Conservation (phyloP, 2,329 filamentous ascomycete genomes). For the Cladorrhinum sp. region DNA sequence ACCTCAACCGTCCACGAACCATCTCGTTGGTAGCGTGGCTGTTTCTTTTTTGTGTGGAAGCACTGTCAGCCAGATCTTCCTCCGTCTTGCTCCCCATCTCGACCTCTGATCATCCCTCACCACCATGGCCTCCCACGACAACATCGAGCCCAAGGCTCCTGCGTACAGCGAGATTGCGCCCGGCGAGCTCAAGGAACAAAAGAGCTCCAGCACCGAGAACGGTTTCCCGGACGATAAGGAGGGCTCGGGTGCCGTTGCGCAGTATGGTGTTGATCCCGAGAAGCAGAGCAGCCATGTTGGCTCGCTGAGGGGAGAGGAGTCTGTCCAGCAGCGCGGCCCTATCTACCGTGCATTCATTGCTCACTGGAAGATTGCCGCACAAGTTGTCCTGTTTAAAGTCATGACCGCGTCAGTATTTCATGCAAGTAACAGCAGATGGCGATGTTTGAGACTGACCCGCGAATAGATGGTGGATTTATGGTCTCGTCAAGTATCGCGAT, state of each 20-base stretch:
- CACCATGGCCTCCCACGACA: constrained; percentile 11
- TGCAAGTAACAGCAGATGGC: background rate
- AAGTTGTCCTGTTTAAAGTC: constrained; percentile 14
- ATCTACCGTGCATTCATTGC: background rate
- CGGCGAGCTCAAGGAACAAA: constrained; percentile 1
- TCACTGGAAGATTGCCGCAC: too few relatives aligned
- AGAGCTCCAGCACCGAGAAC: constrained; percentile 16
- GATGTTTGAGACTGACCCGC: constrained; percentile 6
- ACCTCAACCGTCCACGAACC: background rate
- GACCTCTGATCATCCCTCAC: background rate
- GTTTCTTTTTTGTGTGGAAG: background rate
- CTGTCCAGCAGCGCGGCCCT: background rate
- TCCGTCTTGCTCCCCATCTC: background rate
- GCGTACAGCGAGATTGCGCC: constrained; percentile 2
- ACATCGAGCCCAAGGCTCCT: constrained; percentile 14
- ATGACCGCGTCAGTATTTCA: constrained; percentile 23
- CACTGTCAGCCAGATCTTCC: background rate
- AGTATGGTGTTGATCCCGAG: constrained; percentile 25
- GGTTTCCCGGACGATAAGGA: constrained; percentile 16
- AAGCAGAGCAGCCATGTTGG: constrained; percentile 26
- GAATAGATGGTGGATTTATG: constrained; percentile 40
- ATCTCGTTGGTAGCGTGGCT: background rate
- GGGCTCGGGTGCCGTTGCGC: constrained; percentile 7
- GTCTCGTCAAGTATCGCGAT: constrained; percentile 29
- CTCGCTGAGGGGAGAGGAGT: constrained; percentile 15